Percentiles rank a stretch among this genome's conserved stretches.
These are phyloP conservation scores for Spatholobus suberectus DNA, from an alignment of 306 rosid genomes.

Conservation along the genomic window DNA sequence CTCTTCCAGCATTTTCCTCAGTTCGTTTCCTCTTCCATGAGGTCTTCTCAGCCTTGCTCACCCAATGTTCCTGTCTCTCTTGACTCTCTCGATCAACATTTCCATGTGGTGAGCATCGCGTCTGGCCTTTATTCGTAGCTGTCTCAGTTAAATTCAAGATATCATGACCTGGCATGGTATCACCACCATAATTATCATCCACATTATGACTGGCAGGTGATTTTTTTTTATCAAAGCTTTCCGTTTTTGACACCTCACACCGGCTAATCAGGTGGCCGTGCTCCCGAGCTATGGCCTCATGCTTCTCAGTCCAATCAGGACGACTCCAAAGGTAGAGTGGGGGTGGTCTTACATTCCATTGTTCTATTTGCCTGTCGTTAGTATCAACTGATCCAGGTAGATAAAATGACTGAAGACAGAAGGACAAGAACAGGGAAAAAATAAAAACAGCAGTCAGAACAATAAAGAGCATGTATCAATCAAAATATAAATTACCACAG, in stretches of 20 bases:
- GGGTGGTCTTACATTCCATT: slow-evolving; percentile 73
- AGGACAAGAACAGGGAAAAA: slow-evolving; percentile 21
- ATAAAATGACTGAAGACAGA: slow-evolving; percentile 76
- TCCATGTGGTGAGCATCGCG: slow-evolving; percentile 22
- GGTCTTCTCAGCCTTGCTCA: slow-evolving; percentile 43
- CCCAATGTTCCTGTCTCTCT: slow-evolving; percentile 37
- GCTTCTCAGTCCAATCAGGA: slow-evolving; percentile 60
- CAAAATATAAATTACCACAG: slow-evolving; percentile 24
- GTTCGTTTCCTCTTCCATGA: slow-evolving; percentile 45
- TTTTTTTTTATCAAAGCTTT: slow-evolving; percentile 32
- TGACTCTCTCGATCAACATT: slow-evolving; percentile 43
- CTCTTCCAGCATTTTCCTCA: slow-evolving; percentile 37
- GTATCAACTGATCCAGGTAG: slow-evolving; percentile 80
- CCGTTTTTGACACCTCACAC: slow-evolving; percentile 29
- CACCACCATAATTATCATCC: slow-evolving; percentile 40
- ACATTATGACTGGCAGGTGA: slow-evolving; percentile 29
- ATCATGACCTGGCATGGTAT: slow-evolving; percentile 40
- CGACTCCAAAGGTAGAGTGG: slow-evolving; percentile 89
- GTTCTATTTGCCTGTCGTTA: slow-evolving; percentile 72
- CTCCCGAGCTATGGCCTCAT: slow-evolving; percentile 65
- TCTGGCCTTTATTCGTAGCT: slow-evolving; percentile 21
- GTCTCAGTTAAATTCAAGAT: slow-evolving; percentile 28
- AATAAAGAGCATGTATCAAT: slow-evolving; percentile 18
- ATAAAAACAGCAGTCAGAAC: slow-evolving; percentile 29
- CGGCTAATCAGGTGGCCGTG: slow-evolving; percentile 53